Percentiles rank a stretch among this genome's conserved stretches.
phyloP scores from a whole-genome alignment of 257 asterid species.

The Paraleonurus japonicus region DNA sequence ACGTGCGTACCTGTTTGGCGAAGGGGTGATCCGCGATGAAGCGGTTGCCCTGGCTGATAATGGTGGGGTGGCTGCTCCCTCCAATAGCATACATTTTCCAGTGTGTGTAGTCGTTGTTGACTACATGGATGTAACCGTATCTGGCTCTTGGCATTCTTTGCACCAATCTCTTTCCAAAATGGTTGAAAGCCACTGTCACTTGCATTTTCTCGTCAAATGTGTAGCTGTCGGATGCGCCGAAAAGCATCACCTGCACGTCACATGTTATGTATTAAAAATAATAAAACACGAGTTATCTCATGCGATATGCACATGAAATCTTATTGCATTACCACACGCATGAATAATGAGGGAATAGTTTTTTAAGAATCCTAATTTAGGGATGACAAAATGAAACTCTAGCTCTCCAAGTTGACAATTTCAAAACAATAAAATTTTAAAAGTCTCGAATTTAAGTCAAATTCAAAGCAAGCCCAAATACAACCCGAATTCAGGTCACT shows the following conservation, averaged over 20 bases:
- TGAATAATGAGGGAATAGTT: no score
- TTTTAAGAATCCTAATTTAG: no score
- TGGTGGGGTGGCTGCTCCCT: conserved; percentile 39
- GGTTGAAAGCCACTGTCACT: conserved; percentile 52
- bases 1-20: conserved; percentile 43
- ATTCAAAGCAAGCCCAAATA: no score
- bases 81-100: conserved; percentile 52
- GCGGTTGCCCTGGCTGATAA: conserved; percentile 49
- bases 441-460: no score
- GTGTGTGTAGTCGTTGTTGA: conserved; percentile 45
- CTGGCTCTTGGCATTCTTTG: conserved; percentile 52
- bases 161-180: conserved; percentile 48
- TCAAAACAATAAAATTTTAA: no score
- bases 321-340: no score
- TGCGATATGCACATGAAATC: no score
- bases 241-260: conserved; percentile 39
- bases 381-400: no score
- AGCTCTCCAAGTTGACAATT: no score
- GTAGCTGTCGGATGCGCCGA: conserved; percentile 27
- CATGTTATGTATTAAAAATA: neutral
- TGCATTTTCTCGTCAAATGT: conserved; percentile 42
- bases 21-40: conserved; percentile 28
- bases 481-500: no score
- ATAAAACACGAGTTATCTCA: neutral
- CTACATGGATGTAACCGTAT: conserved; percentile 33